phyloP scores from a whole-genome alignment of 257 asterid species.

The Leptodermis oblonga region DNA sequence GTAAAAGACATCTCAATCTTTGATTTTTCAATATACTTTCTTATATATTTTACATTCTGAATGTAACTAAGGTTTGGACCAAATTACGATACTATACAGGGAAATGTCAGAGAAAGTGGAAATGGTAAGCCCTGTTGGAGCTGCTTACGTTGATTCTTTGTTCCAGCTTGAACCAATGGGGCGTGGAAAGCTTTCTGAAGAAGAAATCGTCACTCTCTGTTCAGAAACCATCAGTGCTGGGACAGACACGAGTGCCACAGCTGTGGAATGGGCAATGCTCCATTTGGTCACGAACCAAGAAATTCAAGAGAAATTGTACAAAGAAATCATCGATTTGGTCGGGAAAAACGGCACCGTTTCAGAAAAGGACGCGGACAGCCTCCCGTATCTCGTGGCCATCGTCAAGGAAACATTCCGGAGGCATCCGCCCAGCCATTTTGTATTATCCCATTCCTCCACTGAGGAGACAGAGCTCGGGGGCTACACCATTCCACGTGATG shows the following conservation, averaged over 20 bases:
- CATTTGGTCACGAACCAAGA: slow-evolving; percentile 65
- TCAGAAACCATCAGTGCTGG: slow-evolving; percentile 92
- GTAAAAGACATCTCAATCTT: no score
- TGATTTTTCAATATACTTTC: no score
- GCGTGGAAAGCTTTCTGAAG: slow-evolving; percentile 61
- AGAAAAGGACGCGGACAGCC: slow-evolving; percentile 65
- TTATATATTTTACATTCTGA: no score
- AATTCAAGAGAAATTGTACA: slow-evolving; percentile 62
- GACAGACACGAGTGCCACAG: slow-evolving; percentile 92
- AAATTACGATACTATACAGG: no score
- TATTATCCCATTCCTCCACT: slow-evolving; percentile 74
- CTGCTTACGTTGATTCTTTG: slow-evolving; percentile 85
- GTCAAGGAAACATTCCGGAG: slow-evolving; percentile 72
- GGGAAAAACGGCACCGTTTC: slow-evolving; percentile 51
- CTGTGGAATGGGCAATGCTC: slow-evolving; percentile 79
- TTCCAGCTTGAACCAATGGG: slow-evolving; percentile 58
- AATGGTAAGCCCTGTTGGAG: slow-evolving; percentile 91
- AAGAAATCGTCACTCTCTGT: slow-evolving; percentile 79
- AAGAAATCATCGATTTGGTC: slow-evolving; percentile 56
- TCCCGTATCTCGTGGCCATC: slow-evolving; percentile 75
- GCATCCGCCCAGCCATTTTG: slow-evolving; percentile 91
- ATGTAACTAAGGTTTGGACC: no score
- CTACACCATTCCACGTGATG: slow-evolving; percentile 72
- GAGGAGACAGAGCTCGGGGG: slow-evolving; percentile 69
- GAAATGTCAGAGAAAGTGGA: slow-evolving; percentile 57